Conservation (phyloP, 345 rosid species). For the Hirschfeldia incana region DNA sequence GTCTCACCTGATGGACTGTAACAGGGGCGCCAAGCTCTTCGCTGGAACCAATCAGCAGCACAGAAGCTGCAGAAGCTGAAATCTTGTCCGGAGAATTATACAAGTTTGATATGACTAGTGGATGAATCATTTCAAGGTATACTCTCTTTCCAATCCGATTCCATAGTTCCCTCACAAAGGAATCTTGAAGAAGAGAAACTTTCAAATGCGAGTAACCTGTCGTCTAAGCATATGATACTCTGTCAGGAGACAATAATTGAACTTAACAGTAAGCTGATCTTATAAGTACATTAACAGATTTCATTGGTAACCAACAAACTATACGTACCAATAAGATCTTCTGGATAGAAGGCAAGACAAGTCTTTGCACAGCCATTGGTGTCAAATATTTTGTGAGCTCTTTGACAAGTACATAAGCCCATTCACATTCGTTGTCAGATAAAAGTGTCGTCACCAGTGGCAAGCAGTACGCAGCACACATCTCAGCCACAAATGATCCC, state of each 20-base stretch:
- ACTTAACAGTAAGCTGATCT: constrained; percentile 25
- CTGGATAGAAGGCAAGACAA: constrained; percentile 77
- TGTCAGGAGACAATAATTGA: constrained; percentile 26
- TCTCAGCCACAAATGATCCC: constrained; percentile 87
- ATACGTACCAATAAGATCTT: constrained; percentile 75
- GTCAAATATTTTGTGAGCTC: constrained; percentile 73
- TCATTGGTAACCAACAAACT: constrained; percentile 25
- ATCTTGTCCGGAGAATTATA: constrained; percentile 69
- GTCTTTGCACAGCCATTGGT: constrained; percentile 62
- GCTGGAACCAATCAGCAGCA: constrained; percentile 81
- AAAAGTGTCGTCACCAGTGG: constrained; percentile 59
- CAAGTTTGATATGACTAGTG: constrained; percentile 78
- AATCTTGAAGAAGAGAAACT: constrained; percentile 90
- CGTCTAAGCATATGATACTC: constrained; percentile 55
- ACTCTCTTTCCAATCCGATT: constrained; percentile 69
- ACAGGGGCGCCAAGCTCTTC: constrained; percentile 94
- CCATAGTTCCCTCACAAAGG: constrained; percentile 88
- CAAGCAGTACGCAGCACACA: constrained; percentile 73
- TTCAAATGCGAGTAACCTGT: constrained; percentile 90
- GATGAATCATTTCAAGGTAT: constrained; percentile 76
- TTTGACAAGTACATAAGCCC: constrained; percentile 70
- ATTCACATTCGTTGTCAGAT: constrained; percentile 77
- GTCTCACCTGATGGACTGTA: constrained; percentile 79
- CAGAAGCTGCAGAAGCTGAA: constrained; percentile 89
- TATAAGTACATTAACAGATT: constrained; percentile 10